Evolutionary conservation across 148 eudicot genomes (phyloP), one percentile per base, ranked within the genome.

Genomic region (Chenopodium formosanum): DNA sequence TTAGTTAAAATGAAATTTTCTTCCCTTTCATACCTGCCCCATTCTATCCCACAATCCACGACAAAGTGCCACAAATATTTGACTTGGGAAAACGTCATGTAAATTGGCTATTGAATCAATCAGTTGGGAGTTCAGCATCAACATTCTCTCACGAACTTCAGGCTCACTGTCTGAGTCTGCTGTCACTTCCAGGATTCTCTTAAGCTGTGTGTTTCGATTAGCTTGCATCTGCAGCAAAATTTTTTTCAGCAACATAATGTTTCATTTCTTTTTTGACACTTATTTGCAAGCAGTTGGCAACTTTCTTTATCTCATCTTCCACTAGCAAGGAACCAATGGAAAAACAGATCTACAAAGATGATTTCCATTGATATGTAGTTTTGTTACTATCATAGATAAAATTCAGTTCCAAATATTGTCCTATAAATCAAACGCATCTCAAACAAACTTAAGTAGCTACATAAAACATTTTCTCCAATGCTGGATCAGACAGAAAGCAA

Each of bases 21-120:
- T 0, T 2, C 5, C n/a, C 10, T 25, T 44, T 0, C 81, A 65
- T 89, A 94, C 98, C 91, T 94, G 98, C 29, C 98, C 98, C 94
- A 92, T 94, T 85, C 88, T 83, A 82, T 94, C 94, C 98, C 98
- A 94, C 60, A 91, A 89, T 29, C 92, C 96, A 78, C 94, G 98
- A 74, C 91, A 88, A 17, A 81, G 78, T 53, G 96, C 91, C 52
- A 92, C 84, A 67, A 94, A 94, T 79, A 94, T 92, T 81, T 85
- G 92, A 79, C 90, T 89, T 40, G 88, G 82, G 75, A 94, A 92
- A 66, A 90, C 92, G 81, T 91, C 94, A 58, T 94, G 98, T 83
- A 94, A 83, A 73, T 94, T 94, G 70, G 93, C 86, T 74, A 94
- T 86, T 73, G 90, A 89, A 67, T 94, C 96, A 7, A 83, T 83